Base-by-base conservation (phyloP, 2,329 filamentous ascomycete species). In the Xylaria multiplex region DNA sequence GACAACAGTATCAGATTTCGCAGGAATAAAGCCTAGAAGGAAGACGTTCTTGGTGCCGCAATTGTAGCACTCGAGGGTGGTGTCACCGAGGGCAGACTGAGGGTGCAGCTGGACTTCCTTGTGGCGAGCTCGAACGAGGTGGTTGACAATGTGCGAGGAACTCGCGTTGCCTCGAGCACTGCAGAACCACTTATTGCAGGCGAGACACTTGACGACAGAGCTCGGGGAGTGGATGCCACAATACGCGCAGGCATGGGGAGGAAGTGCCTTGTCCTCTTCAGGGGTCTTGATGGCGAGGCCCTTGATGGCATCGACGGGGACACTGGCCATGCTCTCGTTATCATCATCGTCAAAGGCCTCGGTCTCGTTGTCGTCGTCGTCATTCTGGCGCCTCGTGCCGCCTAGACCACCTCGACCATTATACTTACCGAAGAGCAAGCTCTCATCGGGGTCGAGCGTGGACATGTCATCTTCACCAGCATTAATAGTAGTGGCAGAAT, bases 11-110 rank as follows among this genome's bases (percentile, higher is more conserved):
- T 99, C 96, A 11, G 96, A 98, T 78, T 99, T 99, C 63, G 96
- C 96, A 9, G 96, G 96, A 73, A 99, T 99, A 78, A 99, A 99
- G 6, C 96, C 96, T 32, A 99, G 90, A 42, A 98, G 85, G 74
- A 99, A 99, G 55, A 97, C 95, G 78, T 99, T 99, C 82, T 97
- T 98, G n/a, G 93, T 97, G 53, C 95, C 96, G 79, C 96, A 99
- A 81, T 97, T 98, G 83, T 99, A 99, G 82, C 96, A 99, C 83
- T 99, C 96, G 69, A 99, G 87, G 43, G 96, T 93, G 0, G 96
- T 99, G 77, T 99, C 96, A 70, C 96, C 96, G 11, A 99, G 89
- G 7, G 93, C 90, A 19, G 96, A 98, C 72, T 91, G 90, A 7
- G 96, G 95, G 78, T 99, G 96, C 62, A 99, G 88, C 79, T 97